These are phyloP conservation scores for Trypanosoma avium DNA, from an alignment of 208 protist genomes.

Conservation along the genomic window DNA sequence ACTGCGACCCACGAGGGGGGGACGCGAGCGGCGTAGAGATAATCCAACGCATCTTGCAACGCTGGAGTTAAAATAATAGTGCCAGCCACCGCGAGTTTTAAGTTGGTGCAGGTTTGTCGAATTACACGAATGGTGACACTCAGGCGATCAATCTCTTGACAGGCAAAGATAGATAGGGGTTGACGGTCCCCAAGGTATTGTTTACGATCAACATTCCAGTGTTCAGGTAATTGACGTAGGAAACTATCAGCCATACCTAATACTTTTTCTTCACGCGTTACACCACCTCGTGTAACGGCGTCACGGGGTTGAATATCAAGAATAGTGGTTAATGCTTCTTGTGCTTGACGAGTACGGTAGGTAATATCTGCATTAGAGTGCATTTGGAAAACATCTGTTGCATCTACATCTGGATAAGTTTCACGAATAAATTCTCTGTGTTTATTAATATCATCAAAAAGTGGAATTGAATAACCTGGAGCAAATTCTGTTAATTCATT, in stretches of 20 bases:
- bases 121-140: conserved; percentile 78
- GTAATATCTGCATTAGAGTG: conserved; percentile 97
- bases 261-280: conserved; percentile 94
- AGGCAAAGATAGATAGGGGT: conserved; percentile 96
- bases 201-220: conserved; percentile 90
- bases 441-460: conserved; percentile 93
- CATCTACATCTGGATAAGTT: conserved; percentile 95
- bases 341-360: conserved; percentile 91
- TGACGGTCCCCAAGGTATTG: conserved; percentile 79
- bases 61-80: conserved; percentile 97
- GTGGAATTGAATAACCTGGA: conserved; percentile 82
- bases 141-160: conserved; percentile 96
- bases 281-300: conserved; percentile 72
- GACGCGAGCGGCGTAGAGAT: conserved; percentile 96
- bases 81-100: conserved; percentile 96
- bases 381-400: conserved; percentile 97
- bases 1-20: conserved; percentile 95
- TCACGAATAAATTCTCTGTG: conserved; percentile 94
- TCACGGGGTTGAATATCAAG: conserved; percentile 96
- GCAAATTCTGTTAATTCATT: conserved; percentile 83
- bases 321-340: conserved; percentile 95
- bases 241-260: conserved; percentile 89
- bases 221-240: conserved; percentile 88
- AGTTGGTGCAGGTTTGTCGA: conserved; percentile 88
- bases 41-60: conserved; percentile 94